A percentile compares a stretch with the other conserved stretches of the same genome.
Conservation (phyloP, 306 rosid species). For the Hippophae gyantsensis region DNA sequence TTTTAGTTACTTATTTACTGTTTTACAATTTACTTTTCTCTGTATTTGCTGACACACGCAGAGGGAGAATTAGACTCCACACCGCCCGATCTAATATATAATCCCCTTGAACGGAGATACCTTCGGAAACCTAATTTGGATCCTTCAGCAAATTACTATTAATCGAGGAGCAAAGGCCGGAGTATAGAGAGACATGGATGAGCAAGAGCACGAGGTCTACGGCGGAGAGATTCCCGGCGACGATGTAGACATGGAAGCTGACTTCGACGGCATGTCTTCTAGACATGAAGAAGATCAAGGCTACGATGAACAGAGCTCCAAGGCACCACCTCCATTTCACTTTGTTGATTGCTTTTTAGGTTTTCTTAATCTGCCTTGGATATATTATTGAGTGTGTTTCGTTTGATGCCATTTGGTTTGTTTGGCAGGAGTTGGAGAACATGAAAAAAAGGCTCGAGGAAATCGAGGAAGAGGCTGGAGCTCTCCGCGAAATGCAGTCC, state of each 20-base stretch:
- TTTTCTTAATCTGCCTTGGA: not conserved
- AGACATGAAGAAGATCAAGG: conserved; percentile 40
- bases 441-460: conserved; percentile 97
- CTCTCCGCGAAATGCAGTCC: conserved; percentile 95
- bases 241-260: conserved; percentile 46
- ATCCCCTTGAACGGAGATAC: not conserved
- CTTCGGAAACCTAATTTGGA: not conserved
- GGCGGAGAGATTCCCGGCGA: conserved; percentile 69
- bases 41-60: too few species aligned
- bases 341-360: not conserved
- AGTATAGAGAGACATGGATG: conserved; percentile 27
- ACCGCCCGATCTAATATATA: too few species aligned
- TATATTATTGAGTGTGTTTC: not conserved
- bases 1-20: too few species aligned
- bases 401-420: not conserved
- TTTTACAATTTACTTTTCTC: too few species aligned
- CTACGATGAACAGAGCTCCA: conserved; percentile 32
- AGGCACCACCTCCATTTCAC: conserved; percentile 23
- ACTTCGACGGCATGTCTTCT: conserved; percentile 31
- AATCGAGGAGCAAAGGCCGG: too few species aligned
- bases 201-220: conserved; percentile 61
- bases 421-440: conserved; percentile 80
- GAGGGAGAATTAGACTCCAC: too few species aligned
- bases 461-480: conserved; percentile 30
- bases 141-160: not conserved